phyloP scores from a whole-genome alignment of 2,329 filamentous ascomycete genomes.

The Dactylellina cionopaga region DNA sequence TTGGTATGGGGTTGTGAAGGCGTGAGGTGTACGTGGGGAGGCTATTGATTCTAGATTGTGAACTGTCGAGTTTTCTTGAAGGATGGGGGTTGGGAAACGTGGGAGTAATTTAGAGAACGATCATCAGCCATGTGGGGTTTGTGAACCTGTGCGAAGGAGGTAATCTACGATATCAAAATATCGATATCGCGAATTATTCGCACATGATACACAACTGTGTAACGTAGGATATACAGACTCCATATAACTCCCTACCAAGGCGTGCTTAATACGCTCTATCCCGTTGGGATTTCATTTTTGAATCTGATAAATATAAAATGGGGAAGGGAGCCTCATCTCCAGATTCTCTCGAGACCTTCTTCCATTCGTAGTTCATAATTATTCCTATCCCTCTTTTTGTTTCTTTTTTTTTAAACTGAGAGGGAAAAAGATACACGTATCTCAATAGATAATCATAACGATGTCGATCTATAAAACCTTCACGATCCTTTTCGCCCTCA shows the following conservation, averaged over 20 bases:
- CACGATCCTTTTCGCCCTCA: background rate
- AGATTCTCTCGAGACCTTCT: background rate
- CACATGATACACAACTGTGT: background rate
- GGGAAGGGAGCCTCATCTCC: background rate
- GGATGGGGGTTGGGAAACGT: background rate
- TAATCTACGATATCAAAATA: background rate
- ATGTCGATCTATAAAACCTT: background rate
- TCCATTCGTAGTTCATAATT: background rate
- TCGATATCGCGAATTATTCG: background rate
- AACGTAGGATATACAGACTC: background rate
- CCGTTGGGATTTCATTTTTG: background rate
- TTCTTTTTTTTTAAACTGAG: background rate
- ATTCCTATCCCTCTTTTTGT: background rate
- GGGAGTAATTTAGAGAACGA: background rate
- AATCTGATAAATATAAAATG: background rate
- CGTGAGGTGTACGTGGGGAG: too few relatives aligned
- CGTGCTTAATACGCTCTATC: background rate
- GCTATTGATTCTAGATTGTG: background rate
- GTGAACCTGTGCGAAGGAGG: background rate
- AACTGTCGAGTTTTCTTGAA: background rate
- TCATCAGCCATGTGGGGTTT: background rate
- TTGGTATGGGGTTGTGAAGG: conserved; percentile 27
- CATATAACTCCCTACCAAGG: background rate
- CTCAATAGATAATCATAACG: background rate
- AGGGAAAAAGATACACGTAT: background rate